A percentile compares a stretch with the other conserved stretches of the same genome.
Evolutionary conservation across 148 eudicot species (phyloP).

Genomic region (Camellia granthamiana): DNA sequence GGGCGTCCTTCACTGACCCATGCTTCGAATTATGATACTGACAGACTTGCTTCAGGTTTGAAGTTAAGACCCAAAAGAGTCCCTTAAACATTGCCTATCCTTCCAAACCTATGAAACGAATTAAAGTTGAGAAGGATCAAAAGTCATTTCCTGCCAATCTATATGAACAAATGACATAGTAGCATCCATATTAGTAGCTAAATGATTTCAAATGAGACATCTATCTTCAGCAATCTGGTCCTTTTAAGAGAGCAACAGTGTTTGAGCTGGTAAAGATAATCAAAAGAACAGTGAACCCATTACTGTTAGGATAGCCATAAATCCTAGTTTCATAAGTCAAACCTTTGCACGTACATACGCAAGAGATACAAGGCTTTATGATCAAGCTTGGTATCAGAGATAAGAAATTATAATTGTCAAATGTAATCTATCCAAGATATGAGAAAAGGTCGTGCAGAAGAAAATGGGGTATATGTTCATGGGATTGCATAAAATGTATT

Average conservation of each 20-base stretch:
- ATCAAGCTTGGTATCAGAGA: not conserved
- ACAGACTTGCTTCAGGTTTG: not conserved
- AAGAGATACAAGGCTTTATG: not conserved
- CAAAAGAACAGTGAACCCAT: no score
- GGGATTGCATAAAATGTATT: not conserved
- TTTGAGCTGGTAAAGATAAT: not conserved
- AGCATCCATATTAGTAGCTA: not conserved
- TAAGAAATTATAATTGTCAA: not conserved
- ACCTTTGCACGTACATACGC: no score
- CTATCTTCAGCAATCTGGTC: not conserved
- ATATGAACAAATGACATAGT: not conserved
- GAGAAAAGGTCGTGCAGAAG: not conserved
- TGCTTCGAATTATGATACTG: not conserved
- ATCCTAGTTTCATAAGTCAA: not conserved
- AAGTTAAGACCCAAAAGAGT: not conserved
- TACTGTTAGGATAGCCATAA: not conserved
- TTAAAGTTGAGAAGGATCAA: not conserved
- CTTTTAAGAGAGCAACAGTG: not conserved
- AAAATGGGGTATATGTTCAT: not conserved
- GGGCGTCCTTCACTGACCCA: not conserved
- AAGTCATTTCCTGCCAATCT: not conserved
- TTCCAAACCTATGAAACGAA: not conserved
- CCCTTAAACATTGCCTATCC: not conserved
- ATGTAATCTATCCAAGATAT: slow-evolving; percentile 1
- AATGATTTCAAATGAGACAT: not conserved